phyloP scores from a whole-genome alignment of 2,329 filamentous ascomycete species.

The Tolypocladium tundrense region DNA sequence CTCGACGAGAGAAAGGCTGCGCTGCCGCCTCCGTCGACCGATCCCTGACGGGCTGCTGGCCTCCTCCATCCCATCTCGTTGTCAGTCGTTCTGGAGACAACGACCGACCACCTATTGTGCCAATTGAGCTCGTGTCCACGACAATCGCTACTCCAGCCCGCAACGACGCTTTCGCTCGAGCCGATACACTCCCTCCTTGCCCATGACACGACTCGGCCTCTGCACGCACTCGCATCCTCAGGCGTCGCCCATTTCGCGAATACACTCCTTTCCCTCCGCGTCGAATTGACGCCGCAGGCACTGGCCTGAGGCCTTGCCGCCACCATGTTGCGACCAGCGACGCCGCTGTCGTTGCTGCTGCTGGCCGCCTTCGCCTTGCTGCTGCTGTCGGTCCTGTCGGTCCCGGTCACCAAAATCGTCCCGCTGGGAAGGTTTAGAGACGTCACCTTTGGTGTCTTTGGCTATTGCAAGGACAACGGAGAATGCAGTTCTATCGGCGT shows the following conservation, averaged over 20 bases:
- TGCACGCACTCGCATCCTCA: background rate
- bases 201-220: background rate
- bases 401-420: slow-evolving; percentile 77
- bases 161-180: background rate
- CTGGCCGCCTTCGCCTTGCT: slow-evolving; percentile 77
- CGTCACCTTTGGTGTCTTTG: slow-evolving; percentile 85
- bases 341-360: slow-evolving; percentile 78
- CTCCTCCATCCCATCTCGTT: background rate
- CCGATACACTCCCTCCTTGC: background rate
- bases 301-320: slow-evolving; percentile 9
- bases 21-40: background rate
- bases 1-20: background rate
- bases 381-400: slow-evolving; percentile 80
- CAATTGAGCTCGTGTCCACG: background rate
- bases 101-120: background rate
- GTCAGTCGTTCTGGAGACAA: background rate
- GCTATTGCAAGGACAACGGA: slow-evolving; percentile 58
- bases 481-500: slow-evolving; percentile 65
- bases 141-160: background rate
- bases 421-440: slow-evolving; percentile 69
- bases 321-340: slow-evolving; percentile 83
- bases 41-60: background rate
- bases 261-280: background rate
- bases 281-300: background rate
- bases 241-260: background rate